phyloP scores from a whole-genome alignment of 495 filamentous ascomycete genomes.

The Aspergillus heteromorphus region DNA sequence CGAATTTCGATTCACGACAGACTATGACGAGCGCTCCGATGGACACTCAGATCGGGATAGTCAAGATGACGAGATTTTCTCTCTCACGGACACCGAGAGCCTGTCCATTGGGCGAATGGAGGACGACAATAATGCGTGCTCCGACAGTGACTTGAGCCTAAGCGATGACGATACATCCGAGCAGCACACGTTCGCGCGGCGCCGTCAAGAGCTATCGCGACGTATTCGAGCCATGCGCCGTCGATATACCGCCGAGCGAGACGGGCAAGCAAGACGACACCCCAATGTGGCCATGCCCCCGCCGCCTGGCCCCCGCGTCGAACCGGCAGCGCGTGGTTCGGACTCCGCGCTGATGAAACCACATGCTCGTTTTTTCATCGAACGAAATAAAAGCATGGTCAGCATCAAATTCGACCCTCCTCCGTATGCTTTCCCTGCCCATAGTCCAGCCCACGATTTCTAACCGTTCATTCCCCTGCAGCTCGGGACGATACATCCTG shows the following conservation, averaged over 20 bases:
- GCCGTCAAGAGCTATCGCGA: conserved; percentile 26
- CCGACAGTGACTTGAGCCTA: conserved; percentile 45
- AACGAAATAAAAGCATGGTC: conserved; percentile 73
- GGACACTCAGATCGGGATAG: conserved; percentile 25
- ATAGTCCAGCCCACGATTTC: neutral
- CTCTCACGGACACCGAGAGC: conserved; percentile 23
- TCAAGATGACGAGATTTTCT: conserved; percentile 10
- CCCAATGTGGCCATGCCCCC: conserved; percentile 15
- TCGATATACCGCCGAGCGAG: conserved; percentile 14
- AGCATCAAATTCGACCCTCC: conserved; percentile 86
- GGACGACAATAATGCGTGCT: conserved; percentile 36
- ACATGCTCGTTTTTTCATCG: conserved; percentile 74
- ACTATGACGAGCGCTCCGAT: conserved; percentile 42
- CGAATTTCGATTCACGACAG: conserved; percentile 47
- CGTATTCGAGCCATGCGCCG: conserved; percentile 22
- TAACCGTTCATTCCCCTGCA: conserved; percentile 19
- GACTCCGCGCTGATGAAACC: conserved; percentile 57
- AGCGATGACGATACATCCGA: conserved; percentile 34
- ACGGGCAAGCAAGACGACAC: conserved; percentile 18
- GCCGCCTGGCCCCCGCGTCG: neutral
- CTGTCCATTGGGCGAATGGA: conserved; percentile 7
- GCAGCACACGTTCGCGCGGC: conserved; percentile 21
- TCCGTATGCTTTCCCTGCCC: conserved; percentile 50
- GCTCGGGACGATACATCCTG: conserved; percentile 68
- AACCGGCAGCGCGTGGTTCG: neutral